Percentiles rank a stretch among this genome's conserved stretches.
Conservation (phyloP, 306 rosid species). For the Potentilla sterilis region DNA sequence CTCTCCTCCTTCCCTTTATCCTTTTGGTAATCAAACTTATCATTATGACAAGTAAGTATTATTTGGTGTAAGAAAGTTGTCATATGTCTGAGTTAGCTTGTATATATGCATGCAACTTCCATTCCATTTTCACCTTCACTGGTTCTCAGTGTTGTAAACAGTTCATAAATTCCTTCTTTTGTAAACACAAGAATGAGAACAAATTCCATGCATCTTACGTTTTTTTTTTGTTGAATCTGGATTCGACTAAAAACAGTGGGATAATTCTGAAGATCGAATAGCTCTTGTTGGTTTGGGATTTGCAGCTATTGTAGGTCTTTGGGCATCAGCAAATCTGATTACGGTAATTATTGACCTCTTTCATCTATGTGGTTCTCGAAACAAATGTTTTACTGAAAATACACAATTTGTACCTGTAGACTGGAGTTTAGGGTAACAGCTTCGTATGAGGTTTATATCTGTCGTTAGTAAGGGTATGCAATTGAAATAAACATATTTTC, state of each 20-base stretch:
- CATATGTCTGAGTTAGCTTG: not conserved
- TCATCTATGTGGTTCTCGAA: constrained; percentile 12
- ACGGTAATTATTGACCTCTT: constrained; percentile 42
- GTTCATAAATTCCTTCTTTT: not conserved
- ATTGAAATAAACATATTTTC: not conserved
- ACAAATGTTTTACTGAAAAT: not conserved
- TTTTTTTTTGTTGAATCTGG: not conserved
- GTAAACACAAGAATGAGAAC: not conserved
- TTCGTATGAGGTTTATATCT: not conserved
- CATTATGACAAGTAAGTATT: not conserved
- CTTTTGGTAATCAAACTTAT: not conserved
- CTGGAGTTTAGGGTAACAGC: not conserved
- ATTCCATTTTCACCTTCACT: not conserved
- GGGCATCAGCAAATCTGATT: constrained; percentile 65
- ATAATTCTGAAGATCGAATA: constrained; percentile 61
- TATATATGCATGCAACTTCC: constrained; percentile 1
- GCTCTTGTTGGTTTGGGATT: constrained; percentile 78
- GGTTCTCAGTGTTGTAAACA: not conserved
- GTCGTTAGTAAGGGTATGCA: not conserved
- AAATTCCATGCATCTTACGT: not conserved
- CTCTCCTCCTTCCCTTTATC: constrained; percentile 32
- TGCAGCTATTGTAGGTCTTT: constrained; percentile 61
- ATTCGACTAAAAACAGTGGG: constrained; percentile 58
- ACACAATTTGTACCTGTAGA: not conserved
- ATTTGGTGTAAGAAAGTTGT: not conserved